Percentiles rank a stretch among this genome's conserved stretches.
phyloP scores from a whole-genome alignment of 2,329 filamentous ascomycete species.

The Capronia epimyces region DNA sequence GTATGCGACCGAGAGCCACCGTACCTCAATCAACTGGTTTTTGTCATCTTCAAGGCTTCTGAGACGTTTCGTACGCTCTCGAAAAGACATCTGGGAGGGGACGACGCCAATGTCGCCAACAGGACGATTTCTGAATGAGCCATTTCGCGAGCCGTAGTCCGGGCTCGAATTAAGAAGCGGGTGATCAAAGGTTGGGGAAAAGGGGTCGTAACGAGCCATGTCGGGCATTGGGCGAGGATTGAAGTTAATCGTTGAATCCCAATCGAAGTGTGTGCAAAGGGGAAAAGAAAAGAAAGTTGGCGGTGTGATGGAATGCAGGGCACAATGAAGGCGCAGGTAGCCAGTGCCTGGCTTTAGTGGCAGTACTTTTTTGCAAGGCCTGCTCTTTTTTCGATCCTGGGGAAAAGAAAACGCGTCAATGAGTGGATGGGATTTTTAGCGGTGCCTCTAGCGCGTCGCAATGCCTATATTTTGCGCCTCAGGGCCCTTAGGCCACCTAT shows the following conservation, averaged over 20 bases:
- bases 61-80: slow-evolving; percentile 42
- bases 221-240: slow-evolving; percentile 25
- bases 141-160: slow-evolving; percentile 24
- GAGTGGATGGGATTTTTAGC: slow-evolving; percentile 3
- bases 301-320: slow-evolving; percentile 10
- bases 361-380: slow-evolving; percentile 9
- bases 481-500: background rate
- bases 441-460: background rate
- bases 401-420: slow-evolving; percentile 3
- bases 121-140: slow-evolving; percentile 21
- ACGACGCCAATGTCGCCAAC: slow-evolving; percentile 19
- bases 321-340: slow-evolving; percentile 5
- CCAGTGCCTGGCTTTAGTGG: slow-evolving; percentile 4
- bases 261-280: background rate
- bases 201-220: slow-evolving; percentile 30
- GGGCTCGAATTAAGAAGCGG: slow-evolving; percentile 29
- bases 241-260: background rate
- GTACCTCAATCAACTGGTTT: slow-evolving; percentile 46
- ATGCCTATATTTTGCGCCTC: background rate
- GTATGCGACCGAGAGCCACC: background rate
- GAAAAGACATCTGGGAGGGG: slow-evolving; percentile 19
- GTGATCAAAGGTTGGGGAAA: slow-evolving; percentile 27
- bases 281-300: slow-evolving; percentile 10
- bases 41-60: slow-evolving; percentile 43
- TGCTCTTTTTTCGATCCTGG: slow-evolving; percentile 8